Percentiles rank a stretch among this genome's conserved stretches.
Evolutionary conservation across 345 rosid species (phyloP).

Genomic region (Passiflora organensis): DNA sequence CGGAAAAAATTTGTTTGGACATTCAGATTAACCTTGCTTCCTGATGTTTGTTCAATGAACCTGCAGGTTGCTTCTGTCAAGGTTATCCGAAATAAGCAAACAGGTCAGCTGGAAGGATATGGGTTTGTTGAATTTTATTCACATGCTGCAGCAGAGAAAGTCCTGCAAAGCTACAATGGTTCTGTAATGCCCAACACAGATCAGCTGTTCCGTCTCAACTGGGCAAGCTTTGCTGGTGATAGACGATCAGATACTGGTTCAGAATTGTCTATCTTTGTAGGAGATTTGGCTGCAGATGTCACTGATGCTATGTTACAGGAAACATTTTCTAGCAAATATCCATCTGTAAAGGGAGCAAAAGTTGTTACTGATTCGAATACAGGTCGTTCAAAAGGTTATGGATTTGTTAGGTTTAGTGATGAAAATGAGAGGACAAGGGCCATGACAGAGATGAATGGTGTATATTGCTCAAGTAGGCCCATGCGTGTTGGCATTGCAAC

Average conservation of each 20-base stretch:
- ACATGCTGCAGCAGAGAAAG: constrained; percentile 76
- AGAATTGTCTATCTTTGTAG: constrained; percentile 87
- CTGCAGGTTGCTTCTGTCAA: constrained; percentile 70
- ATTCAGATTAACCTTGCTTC: not conserved
- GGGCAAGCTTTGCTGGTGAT: constrained; percentile 88
- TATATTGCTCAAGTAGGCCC: constrained; percentile 76
- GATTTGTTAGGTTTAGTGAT: constrained; percentile 93
- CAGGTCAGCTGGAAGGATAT: constrained; percentile 85
- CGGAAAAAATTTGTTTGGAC: not conserved
- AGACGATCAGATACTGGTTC: constrained; percentile 67
- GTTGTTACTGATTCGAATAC: constrained; percentile 86
- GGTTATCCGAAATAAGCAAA: constrained; percentile 88
- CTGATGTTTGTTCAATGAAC: constrained; percentile 1
- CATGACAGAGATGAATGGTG: constrained; percentile 89
- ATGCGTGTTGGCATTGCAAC: constrained; percentile 91
- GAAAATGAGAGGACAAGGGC: constrained; percentile 88
- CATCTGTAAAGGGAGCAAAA: constrained; percentile 91
- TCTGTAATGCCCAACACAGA: constrained; percentile 81
- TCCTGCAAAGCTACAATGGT: constrained; percentile 71
- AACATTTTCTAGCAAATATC: constrained; percentile 57
- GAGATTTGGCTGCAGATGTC: constrained; percentile 93
- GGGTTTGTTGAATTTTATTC: constrained; percentile 85
- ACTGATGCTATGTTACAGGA: constrained; percentile 79
- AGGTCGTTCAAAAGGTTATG: constrained; percentile 91
- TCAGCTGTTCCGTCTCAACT: constrained; percentile 82